Base-by-base conservation (phyloP, 108 stramenopile species). In the Asterionellopsis glacialis region DNA sequence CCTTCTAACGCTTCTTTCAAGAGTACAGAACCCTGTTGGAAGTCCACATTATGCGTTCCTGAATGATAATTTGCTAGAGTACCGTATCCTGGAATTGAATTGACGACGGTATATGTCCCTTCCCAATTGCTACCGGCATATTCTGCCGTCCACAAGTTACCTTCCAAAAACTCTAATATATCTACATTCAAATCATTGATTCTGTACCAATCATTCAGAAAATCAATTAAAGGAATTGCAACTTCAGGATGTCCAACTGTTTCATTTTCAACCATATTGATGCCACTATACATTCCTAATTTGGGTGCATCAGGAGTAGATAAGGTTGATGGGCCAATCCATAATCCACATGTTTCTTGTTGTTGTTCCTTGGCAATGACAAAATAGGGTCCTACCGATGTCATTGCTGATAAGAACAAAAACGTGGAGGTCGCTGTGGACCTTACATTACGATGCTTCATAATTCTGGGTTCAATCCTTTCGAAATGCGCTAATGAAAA, bases 211-310 rank as follows among this genome's bases (percentile, higher is more conserved):
- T 54, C 23, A 15, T 21, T 64, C 9, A 59, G 24, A 26, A 65
- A 69, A 53, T 82, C 81, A 18, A 77, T 41, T 9, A 76, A 25
- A 18, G 81, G 81, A 57, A 82, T 82, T 13, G 68, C 81, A 23
- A 82, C 13, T 33, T 82, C 81, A 7, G 66, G 24, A 38, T 65
- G 12, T 5, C 75, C 72, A 40, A 82, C 42, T 0, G 51, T 82
- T 0, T 57, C 59, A 59, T 82, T 66, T 26, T 53, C 28, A 9
- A 16, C 38, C 51, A 62, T 74, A 47, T 49, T 50, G 13, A 55
- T 51, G 10, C 81, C 75, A 16, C 75, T 76, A 68, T 50, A 82
- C 3, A 82, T 16, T 9, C 81, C 75, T 41, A 59, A 77, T 59
- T 73, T 63, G 12, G 72, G 68, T 48, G 22, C 24, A 19, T 59